Evolutionary conservation across 1,284 basidiomycete genomes (phyloP), one percentile per base, ranked within the genome.

Genomic region (Ustilago trichophora): DNA sequence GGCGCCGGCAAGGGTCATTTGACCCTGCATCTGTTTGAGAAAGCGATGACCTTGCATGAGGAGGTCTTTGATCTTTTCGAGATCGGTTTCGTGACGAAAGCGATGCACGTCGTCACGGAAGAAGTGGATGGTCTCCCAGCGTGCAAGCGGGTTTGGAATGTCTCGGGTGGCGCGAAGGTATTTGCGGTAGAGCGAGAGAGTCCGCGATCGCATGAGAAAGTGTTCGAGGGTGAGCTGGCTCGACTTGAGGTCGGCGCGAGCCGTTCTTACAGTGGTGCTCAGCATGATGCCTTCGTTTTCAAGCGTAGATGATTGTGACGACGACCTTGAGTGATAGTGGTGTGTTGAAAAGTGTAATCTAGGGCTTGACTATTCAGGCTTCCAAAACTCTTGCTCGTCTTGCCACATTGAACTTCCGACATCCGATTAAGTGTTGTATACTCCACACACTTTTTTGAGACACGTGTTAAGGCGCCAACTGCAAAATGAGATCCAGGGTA

Each of bases 111-210:
- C 69, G 15, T 62, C 48, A 1, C 67, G 56, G 40, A 70, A 71
- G 48, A 66, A 77, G 10, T 72, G 53, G 16, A 77, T 68, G 5
- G 75, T 76, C 45, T 77, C 75, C 48, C 73, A 59, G 11, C 75
- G 58, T 7, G 75, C 75, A 1, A 48, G 13, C 6, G 75, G 75
- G 21, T 77, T 74, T 2, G 73, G 68, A 13, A 77, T 77, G 50
- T 70, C 65, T 26, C 75, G 36, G 3, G 75, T 67, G 1, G 73
- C 73, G 4, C 75, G 57, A 12, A 77, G 43, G 22, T 74, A 71
- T 34, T 64, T 64, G 46, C 75, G 64, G 34, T 72, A 77, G 36
- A 77, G 66, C 18, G 68, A 54, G 18, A 72, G 43, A 7, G 56
- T 67, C 8, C 59, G 56, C 1, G 56, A 33, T 21, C 69, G 73